Evolutionary conservation across 495 filamentous ascomycete genomes (phyloP).

Genomic region (Aspergillus nanangensis): DNA sequence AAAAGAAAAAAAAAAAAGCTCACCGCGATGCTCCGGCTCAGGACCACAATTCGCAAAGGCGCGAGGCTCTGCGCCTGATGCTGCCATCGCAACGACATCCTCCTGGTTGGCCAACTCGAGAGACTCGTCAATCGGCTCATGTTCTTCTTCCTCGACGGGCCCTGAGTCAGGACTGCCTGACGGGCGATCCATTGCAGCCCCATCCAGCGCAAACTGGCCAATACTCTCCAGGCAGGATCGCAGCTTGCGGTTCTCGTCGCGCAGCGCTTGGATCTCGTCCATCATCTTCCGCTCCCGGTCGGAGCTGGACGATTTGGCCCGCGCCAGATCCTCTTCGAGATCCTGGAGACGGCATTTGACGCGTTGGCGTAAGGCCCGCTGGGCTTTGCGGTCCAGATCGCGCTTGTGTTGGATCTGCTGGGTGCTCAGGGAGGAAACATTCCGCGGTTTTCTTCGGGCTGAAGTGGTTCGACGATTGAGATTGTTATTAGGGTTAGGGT

Average conservation of each 20-base stretch:
- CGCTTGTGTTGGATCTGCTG: conserved; percentile 9
- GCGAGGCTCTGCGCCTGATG: neutral
- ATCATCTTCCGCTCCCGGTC: conserved; percentile 3
- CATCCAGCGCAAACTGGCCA: conserved; percentile 4
- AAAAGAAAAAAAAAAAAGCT: neutral
- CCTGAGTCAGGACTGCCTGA: neutral
- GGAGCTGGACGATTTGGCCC: neutral
- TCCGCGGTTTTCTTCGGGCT: neutral
- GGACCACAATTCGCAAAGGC: neutral
- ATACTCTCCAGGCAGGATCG: conserved; percentile 5
- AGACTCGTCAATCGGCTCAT: too few species aligned
- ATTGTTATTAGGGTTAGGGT: neutral
- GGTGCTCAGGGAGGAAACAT: neutral
- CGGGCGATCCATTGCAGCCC: too few species aligned
- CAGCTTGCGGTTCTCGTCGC: conserved; percentile 5
- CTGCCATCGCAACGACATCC: too few species aligned
- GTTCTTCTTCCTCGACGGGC: neutral
- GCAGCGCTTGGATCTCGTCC: conserved; percentile 3
- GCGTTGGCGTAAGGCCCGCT: conserved; percentile 5
- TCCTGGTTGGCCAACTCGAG: too few species aligned
- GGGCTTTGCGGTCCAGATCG: conserved; percentile 9
- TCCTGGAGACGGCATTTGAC: conserved; percentile 3
- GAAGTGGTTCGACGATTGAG: neutral
- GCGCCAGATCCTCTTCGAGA: conserved; percentile 6
- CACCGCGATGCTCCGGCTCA: neutral